Evolutionary conservation across 2,329 filamentous ascomycete species (phyloP), one percentile per base, ranked within the genome.

Genomic region (Phialocephala subalpina): DNA sequence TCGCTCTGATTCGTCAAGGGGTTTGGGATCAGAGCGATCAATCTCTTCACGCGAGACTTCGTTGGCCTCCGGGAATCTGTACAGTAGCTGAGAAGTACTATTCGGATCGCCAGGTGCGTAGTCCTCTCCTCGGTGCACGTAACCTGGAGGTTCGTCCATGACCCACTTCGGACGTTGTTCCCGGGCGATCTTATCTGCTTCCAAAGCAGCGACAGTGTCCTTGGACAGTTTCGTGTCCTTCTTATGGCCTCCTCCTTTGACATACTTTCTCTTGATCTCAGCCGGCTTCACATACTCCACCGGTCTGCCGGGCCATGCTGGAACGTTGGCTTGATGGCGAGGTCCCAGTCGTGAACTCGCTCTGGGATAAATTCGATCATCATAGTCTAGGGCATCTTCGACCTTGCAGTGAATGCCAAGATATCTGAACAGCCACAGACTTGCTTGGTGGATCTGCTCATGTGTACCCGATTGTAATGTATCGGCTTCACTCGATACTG

Each of bases 371-470:
- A 99, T 98, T 70, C 96, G 90, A 78, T 99, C 96, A 75, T 99
- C 96, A 76, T 97, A 97, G 77, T 99, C 96, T 35, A 99, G 83
- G 0, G 93, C 96, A 80, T 99, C 96, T 78, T 98, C 94, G 0
- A 96, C 92, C 71, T 94, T 92, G 80, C 94, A 97, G 80, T 99
- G 96, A 72, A 97, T 94, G 42, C 96, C 96, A 7, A 99, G 82
- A 78, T 99, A 99, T 67, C 96, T 89, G 82, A 96, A 98, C 1
- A 94, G 94, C 96, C 96, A 99, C 75, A 97, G 87, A 74, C 93
- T 96, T 36, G 95, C 94, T 72, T 97, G 92, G 65, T 96, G 93
- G 65, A 95, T 91, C 77, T 98, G 95, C 75, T 97, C 94, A 64
- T 91, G 87, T 0, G 94, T 97, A 57, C 83, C 87, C 60, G 84